Evolutionary conservation across 1,284 basidiomycete species (phyloP).

Genomic region (Puccinia triticina): DNA sequence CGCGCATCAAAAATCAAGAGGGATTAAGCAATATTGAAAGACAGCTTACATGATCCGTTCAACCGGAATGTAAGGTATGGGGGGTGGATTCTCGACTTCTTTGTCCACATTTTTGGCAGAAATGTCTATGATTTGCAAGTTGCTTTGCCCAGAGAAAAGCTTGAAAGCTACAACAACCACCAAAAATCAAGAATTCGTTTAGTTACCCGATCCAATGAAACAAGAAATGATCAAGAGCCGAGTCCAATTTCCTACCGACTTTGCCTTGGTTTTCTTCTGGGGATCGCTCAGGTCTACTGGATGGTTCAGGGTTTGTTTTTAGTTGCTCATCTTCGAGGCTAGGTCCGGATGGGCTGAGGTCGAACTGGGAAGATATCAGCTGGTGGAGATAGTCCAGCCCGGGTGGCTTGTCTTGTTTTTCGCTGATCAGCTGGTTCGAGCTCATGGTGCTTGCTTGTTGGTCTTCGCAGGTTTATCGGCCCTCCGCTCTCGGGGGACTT

Average conservation of each 20-base stretch:
- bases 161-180: neutral
- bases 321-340: neutral
- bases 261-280: conserved; percentile 10
- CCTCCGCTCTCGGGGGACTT: too few relatives aligned
- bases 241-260: neutral
- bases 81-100: neutral
- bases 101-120: neutral
- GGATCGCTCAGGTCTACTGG: neutral
- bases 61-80: neutral
- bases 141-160: neutral
- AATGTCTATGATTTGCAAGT: neutral
- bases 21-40: too few relatives aligned
- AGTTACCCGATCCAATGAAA: too few relatives aligned
- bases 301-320: neutral
- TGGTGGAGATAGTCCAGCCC: neutral
- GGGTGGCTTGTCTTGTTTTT: too few relatives aligned
- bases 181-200: neutral
- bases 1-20: too few relatives aligned
- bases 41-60: neutral
- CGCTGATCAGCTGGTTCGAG: too few relatives aligned
- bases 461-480: too few relatives aligned
- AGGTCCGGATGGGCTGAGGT: neutral
- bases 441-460: too few relatives aligned
- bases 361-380: neutral
- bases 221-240: too few relatives aligned